Conservation (phyloP, 2,329 filamentous ascomycete genomes). For the Coleophoma eucalyptorum region DNA sequence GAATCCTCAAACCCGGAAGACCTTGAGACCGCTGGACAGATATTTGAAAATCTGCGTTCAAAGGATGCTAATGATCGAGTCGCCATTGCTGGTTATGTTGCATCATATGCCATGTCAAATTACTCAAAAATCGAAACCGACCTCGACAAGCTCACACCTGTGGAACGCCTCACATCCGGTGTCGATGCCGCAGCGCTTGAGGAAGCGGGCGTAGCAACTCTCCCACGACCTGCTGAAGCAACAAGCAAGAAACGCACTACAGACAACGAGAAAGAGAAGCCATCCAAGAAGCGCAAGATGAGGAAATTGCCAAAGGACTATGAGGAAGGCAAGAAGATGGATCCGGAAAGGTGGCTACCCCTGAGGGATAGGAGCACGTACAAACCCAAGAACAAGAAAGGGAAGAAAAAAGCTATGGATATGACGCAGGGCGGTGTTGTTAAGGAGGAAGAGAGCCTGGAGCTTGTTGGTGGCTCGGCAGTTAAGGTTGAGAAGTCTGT, state of each 20-base stretch:
- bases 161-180: constrained; percentile 56
- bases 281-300: constrained; percentile 53
- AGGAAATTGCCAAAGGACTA: constrained; percentile 68
- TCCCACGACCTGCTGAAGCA: constrained; percentile 34
- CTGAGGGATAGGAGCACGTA: constrained; percentile 86
- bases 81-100: constrained; percentile 79
- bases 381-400: constrained; percentile 86
- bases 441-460: constrained; percentile 66
- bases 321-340: constrained; percentile 73
- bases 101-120: constrained; percentile 66
- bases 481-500: constrained; percentile 61
- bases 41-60: constrained; percentile 70
- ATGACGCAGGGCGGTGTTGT: constrained; percentile 83
- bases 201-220: constrained; percentile 57
- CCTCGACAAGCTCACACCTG: constrained; percentile 53
- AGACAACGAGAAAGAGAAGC: constrained; percentile 35
- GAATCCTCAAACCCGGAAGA: constrained; percentile 69
- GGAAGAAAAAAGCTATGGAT: constrained; percentile 75
- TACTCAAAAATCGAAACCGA: constrained; percentile 51
- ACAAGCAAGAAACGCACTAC: constrained; percentile 45
- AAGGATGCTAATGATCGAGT: constrained; percentile 64
- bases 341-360: constrained; percentile 91
- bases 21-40: constrained; percentile 65
- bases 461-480: constrained; percentile 58
- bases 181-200: constrained; percentile 62